These are phyloP conservation scores for Aspergillus indologenus DNA, from an alignment of 495 filamentous ascomycete species.

Conservation along the genomic window DNA sequence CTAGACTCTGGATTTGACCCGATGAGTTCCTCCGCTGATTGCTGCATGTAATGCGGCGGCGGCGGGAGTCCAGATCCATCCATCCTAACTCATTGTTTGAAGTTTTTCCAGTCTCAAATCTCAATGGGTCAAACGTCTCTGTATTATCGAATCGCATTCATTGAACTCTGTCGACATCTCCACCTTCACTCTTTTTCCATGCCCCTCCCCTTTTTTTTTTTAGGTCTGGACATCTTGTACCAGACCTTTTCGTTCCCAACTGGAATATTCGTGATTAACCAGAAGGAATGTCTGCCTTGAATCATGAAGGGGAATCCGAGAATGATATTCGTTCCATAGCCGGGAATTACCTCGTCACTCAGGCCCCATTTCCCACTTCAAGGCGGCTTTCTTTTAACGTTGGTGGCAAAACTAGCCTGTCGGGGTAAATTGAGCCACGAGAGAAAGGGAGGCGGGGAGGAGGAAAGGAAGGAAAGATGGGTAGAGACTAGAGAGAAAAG, in stretches of 20 bases:
- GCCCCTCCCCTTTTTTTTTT: too few species aligned
- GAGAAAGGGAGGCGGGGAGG: background rate
- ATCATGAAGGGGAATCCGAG: too few species aligned
- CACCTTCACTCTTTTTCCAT: background rate
- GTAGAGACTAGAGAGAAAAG: background rate
- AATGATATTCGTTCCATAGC: too few species aligned
- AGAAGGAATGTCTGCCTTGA: too few species aligned
- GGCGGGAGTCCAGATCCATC: constrained; percentile 1
- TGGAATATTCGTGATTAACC: too few species aligned
- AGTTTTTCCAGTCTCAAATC: background rate
- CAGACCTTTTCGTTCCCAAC: background rate
- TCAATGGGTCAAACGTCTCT: background rate
- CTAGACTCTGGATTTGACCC: background rate
- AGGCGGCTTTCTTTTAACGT: background rate
- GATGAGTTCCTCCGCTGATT: background rate
- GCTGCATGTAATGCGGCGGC: background rate
- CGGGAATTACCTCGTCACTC: background rate
- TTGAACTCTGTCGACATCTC: background rate
- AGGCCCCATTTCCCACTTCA: background rate
- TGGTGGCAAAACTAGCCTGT: background rate
- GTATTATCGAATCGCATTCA: background rate
- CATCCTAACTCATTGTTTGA: background rate
- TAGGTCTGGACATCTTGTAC: background rate
- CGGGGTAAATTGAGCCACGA: background rate
- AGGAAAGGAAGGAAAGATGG: background rate